Conservation (phyloP, 768 basidiomycete species). For the Lactifluus piperatus region DNA sequence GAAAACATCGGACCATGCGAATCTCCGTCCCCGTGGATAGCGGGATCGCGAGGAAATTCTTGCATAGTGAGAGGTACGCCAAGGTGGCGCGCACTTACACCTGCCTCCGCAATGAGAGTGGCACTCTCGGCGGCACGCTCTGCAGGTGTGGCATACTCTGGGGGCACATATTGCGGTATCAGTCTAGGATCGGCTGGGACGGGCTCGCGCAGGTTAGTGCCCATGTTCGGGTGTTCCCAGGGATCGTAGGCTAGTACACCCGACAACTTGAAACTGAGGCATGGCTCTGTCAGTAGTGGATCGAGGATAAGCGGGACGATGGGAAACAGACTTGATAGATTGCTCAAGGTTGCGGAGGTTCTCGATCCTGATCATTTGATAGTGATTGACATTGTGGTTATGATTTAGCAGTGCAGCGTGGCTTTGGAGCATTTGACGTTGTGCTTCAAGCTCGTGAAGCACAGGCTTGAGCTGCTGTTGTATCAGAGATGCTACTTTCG, state of each 20-base stretch:
- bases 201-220: constrained; percentile 14
- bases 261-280: constrained; percentile 4
- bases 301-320: background rate
- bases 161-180: background rate
- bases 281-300: background rate
- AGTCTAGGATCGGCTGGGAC: constrained; percentile 8
- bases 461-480: constrained; percentile 14
- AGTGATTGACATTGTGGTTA: constrained; percentile 13
- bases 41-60: constrained; percentile 3
- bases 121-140: constrained; percentile 5
- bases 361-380: constrained; percentile 9
- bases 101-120: constrained; percentile 3
- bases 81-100: background rate
- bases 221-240: constrained; percentile 8
- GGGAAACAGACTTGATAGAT: constrained; percentile 8
- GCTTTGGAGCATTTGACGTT: background rate
- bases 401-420: constrained; percentile 2
- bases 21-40: background rate
- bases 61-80: constrained; percentile 11
- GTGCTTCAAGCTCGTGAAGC: constrained; percentile 3
- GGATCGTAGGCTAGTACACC: constrained; percentile 3
- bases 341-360: constrained; percentile 12
- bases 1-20: constrained; percentile 1
- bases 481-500: background rate
- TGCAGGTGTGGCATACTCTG: background rate